phyloP scores from a whole-genome alignment of 345 rosid genomes.

The Rhodamnia argentea region DNA sequence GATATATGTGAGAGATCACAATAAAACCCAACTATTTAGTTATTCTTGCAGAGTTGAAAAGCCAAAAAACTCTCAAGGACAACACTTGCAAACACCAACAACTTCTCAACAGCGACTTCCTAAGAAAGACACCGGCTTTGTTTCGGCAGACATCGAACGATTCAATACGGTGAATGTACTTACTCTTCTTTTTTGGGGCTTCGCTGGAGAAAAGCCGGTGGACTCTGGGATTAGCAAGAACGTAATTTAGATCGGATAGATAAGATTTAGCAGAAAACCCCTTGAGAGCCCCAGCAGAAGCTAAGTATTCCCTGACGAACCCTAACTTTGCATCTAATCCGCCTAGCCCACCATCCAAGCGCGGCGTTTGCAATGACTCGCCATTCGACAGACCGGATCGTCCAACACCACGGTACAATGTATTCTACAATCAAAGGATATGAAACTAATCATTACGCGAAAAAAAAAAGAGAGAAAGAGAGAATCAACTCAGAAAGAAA shows the following conservation, averaged over 20 bases:
- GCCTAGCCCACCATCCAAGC: constrained; percentile 10
- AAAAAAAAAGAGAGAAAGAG: not conserved
- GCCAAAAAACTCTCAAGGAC: not conserved
- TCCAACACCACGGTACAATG: constrained; percentile 12
- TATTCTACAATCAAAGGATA: constrained; percentile 12
- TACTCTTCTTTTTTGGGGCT: constrained; percentile 70
- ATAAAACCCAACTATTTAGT: not conserved
- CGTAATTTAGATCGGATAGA: constrained; percentile 35
- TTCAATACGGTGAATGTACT: not conserved
- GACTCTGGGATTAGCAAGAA: constrained; percentile 59
- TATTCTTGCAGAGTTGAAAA: not conserved
- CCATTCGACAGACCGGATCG: constrained; percentile 21
- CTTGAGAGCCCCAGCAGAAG: constrained; percentile 33
- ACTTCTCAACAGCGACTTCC: not conserved
- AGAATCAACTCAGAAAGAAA: not conserved
- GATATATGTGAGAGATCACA: not conserved
- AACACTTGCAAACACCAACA: not conserved
- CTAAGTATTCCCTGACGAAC: constrained; percentile 43
- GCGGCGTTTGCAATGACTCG: constrained; percentile 1
- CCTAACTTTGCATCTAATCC: constrained; percentile 29
- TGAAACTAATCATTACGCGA: not conserved
- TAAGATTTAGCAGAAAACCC: constrained; percentile 5
- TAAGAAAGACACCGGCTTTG: not conserved
- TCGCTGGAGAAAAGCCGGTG: constrained; percentile 57
- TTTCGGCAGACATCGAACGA: not conserved